A percentile compares a stretch with the other conserved stretches of the same genome.
Conservation (phyloP, 352 stramenopile genomes). For the Globisporangium cylindrosporum region DNA sequence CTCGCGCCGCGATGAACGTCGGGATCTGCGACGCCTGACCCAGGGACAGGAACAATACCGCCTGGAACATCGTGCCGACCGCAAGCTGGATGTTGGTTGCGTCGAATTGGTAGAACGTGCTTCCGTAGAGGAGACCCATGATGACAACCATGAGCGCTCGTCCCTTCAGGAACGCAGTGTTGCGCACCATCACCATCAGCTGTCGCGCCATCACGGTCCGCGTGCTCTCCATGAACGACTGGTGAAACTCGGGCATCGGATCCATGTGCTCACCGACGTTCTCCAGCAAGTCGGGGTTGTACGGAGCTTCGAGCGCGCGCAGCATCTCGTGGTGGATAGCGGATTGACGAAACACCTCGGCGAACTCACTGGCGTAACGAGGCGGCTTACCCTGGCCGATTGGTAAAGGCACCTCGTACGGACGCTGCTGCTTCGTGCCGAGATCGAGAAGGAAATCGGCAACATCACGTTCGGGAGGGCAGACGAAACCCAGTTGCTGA, state of each 20-base stretch:
- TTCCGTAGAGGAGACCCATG: conserved; percentile 38
- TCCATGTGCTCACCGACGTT: conserved; percentile 81
- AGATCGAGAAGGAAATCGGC: conserved; percentile 89
- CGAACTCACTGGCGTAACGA: conserved; percentile 24
- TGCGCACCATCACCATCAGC: conserved; percentile 40
- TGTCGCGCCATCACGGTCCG: conserved; percentile 33
- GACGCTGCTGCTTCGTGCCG: conserved; percentile 34
- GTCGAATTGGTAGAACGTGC: conserved; percentile 40
- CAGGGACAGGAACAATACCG: conserved; percentile 16
- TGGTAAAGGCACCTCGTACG: conserved; percentile 25
- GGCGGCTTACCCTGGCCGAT: conserved; percentile 9
- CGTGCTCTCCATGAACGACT: conserved; percentile 28
- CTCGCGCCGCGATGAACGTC: background rate
- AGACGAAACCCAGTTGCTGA: conserved; percentile 36
- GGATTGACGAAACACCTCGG: background rate
- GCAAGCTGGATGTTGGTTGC: conserved; percentile 22
- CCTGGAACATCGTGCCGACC: conserved; percentile 61
- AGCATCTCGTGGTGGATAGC: conserved; percentile 1
- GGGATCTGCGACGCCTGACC: conserved; percentile 1
- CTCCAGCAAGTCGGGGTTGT: background rate
- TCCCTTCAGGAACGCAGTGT: conserved; percentile 29
- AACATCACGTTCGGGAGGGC: conserved; percentile 47
- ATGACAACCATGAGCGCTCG: conserved; percentile 32
- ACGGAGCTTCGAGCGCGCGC: background rate
- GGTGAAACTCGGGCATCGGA: conserved; percentile 33